These are phyloP conservation scores for Moniliophthora roreri DNA, from an alignment of 1,284 basidiomycete species.

Conservation along the genomic window DNA sequence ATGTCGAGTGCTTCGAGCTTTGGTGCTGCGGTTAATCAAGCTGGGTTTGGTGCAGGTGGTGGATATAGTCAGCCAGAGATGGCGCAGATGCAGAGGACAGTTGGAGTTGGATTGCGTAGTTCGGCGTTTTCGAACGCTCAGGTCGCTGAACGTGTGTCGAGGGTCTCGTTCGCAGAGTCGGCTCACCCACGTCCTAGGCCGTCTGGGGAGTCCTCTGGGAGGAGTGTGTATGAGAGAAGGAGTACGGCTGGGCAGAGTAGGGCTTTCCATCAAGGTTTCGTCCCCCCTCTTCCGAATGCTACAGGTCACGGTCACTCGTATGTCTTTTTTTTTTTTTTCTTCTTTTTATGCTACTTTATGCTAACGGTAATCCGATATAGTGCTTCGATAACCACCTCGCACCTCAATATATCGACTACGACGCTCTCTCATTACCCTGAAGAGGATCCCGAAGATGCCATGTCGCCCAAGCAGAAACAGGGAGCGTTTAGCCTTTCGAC, in stretches of 20 bases:
- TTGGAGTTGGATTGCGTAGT: slow-evolving; percentile 41
- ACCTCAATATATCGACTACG: slow-evolving; percentile 6
- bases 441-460: slow-evolving; percentile 13
- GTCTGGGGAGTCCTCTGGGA: slow-evolving; percentile 54
- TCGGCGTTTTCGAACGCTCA: slow-evolving; percentile 28
- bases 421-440: slow-evolving; percentile 11
- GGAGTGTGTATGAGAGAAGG: slow-evolving; percentile 32
- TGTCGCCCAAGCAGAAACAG: slow-evolving; percentile 8
- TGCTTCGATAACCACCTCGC: background rate
- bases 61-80: slow-evolving; percentile 34
- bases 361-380: no score
- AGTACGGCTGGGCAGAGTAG: slow-evolving; percentile 33
- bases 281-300: slow-evolving; percentile 29
- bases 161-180: slow-evolving; percentile 40
- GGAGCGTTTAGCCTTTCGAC: background rate
- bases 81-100: slow-evolving; percentile 47
- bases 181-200: slow-evolving; percentile 64
- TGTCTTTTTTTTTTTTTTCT: no score
- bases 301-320: slow-evolving; percentile 4
- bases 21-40: background rate
- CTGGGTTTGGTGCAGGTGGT: background rate
- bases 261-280: slow-evolving; percentile 48
- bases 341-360: no score
- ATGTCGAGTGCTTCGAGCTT: slow-evolving; percentile 38
- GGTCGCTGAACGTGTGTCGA: slow-evolving; percentile 43